phyloP scores from a whole-genome alignment of 371 early-diverging fungal genomes.

The Blakeslea trispora region DNA sequence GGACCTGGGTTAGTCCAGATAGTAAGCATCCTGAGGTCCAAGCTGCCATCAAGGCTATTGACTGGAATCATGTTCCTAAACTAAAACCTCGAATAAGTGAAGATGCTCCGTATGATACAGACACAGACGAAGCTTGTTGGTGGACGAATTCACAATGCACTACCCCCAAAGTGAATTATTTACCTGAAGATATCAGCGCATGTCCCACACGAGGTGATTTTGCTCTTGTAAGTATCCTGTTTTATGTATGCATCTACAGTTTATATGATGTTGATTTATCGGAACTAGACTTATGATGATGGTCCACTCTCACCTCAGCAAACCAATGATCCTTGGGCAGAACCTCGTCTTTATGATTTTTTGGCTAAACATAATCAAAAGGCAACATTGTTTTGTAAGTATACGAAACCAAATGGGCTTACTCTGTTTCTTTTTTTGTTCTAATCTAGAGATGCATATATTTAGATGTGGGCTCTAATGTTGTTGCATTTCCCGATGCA shows the following conservation, averaged over 20 bases:
- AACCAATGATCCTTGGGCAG: slow-evolving; percentile 26
- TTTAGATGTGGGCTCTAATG: slow-evolving; percentile 44
- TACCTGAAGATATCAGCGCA: slow-evolving; percentile 41
- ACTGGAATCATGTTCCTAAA: slow-evolving; percentile 39
- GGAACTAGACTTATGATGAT: slow-evolving; percentile 30
- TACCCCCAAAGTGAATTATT: slow-evolving; percentile 32
- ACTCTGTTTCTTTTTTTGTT: too few species aligned
- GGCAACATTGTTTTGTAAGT: slow-evolving; percentile 29
- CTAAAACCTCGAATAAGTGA: slow-evolving; percentile 21
- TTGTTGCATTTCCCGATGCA: slow-evolving; percentile 41
- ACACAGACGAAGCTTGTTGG: slow-evolving; percentile 36
- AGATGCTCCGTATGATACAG: slow-evolving; percentile 21
- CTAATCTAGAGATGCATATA: neutral
- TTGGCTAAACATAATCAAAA: slow-evolving; percentile 21
- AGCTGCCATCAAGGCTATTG: slow-evolving; percentile 36
- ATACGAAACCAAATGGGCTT: too few species aligned
- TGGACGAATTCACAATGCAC: slow-evolving; percentile 42
- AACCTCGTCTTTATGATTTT: slow-evolving; percentile 46
- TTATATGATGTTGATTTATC: too few species aligned
- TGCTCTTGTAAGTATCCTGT: slow-evolving; percentile 32
- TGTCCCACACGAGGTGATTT: slow-evolving; percentile 43
- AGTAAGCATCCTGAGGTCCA: slow-evolving; percentile 30
- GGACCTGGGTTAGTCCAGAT: slow-evolving; percentile 31
- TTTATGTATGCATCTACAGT: too few species aligned
- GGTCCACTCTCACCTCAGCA: slow-evolving; percentile 38